Conservation (phyloP, 352 stramenopile species). For the Globisporangium spiculum region DNA sequence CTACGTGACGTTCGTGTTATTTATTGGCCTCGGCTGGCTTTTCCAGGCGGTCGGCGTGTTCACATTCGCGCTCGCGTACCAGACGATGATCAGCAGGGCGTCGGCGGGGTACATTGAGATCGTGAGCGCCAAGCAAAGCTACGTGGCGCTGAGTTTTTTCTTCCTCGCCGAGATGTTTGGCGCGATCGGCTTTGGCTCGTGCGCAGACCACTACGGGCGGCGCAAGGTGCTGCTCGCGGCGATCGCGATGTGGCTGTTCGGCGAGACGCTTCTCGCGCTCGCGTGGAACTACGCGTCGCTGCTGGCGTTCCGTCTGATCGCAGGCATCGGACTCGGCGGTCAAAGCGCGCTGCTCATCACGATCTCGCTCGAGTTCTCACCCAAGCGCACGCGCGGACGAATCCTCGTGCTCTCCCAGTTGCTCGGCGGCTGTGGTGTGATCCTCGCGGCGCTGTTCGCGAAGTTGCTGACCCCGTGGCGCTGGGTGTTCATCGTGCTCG, state of each 20-base stretch:
- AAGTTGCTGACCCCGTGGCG: slow-evolving; percentile 19
- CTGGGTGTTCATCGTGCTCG: slow-evolving; percentile 22
- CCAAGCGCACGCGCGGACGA: slow-evolving; percentile 53
- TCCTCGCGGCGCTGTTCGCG: slow-evolving; percentile 38
- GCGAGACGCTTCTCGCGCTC: slow-evolving; percentile 34
- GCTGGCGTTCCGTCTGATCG: slow-evolving; percentile 37
- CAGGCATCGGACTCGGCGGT: slow-evolving; percentile 48
- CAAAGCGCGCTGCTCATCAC: slow-evolving; percentile 50
- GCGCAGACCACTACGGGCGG: slow-evolving; percentile 59
- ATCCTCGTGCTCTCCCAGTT: slow-evolving; percentile 51
- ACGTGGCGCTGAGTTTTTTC: slow-evolving; percentile 32
- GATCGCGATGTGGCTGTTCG: slow-evolving; percentile 35
- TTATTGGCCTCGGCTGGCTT: slow-evolving; percentile 49
- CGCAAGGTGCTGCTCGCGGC: slow-evolving; percentile 38
- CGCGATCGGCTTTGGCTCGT: slow-evolving; percentile 42
- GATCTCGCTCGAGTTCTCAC: slow-evolving; percentile 56
- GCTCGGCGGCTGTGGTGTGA: slow-evolving; percentile 37
- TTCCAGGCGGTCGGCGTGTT: slow-evolving; percentile 40
- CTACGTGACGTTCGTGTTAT: slow-evolving; percentile 41
- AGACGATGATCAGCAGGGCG: slow-evolving; percentile 8
- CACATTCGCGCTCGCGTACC: slow-evolving; percentile 16
- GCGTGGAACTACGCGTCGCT: slow-evolving; percentile 43
- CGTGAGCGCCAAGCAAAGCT: slow-evolving; percentile 10
- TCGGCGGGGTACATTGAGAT: slow-evolving; percentile 3
- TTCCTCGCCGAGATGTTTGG: slow-evolving; percentile 50